These are phyloP conservation scores for Suillus clintonianus DNA, from an alignment of 768 basidiomycete genomes.

Conservation along the genomic window DNA sequence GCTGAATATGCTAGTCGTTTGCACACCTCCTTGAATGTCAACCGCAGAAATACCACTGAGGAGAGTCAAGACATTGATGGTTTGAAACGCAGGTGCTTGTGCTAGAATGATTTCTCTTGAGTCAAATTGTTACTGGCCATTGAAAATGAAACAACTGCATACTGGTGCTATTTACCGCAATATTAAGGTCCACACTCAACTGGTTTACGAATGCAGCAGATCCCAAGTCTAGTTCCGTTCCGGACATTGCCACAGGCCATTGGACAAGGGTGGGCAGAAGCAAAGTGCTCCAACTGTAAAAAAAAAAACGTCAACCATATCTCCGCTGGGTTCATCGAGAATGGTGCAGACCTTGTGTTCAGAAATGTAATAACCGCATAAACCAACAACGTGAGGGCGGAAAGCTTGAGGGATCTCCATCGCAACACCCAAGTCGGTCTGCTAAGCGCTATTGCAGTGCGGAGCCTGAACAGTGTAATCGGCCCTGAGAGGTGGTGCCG, in stretches of 20 bases:
- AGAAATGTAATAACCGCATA: not conserved
- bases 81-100: not conserved
- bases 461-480: not conserved
- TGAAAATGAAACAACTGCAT: not conserved
- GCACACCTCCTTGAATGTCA: not conserved
- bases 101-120: not conserved
- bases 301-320: not conserved
- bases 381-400: not conserved
- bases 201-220: not conserved
- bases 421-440: not conserved
- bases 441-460: not conserved
- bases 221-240: conserved; percentile 1
- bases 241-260: not conserved
- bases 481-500: not conserved
- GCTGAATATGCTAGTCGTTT: not conserved
- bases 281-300: conserved; percentile 2
- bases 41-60: not conserved
- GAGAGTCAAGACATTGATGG: not conserved
- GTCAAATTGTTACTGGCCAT: not conserved
- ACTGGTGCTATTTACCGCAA: accelerated
- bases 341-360: not conserved
- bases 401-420: not conserved
- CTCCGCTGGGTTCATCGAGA: not conserved
- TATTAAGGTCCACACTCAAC: not conserved
- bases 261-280: not conserved